Evolutionary conservation across 495 filamentous ascomycete genomes (phyloP).

Genomic region (Astrothelium macrocarpum): DNA sequence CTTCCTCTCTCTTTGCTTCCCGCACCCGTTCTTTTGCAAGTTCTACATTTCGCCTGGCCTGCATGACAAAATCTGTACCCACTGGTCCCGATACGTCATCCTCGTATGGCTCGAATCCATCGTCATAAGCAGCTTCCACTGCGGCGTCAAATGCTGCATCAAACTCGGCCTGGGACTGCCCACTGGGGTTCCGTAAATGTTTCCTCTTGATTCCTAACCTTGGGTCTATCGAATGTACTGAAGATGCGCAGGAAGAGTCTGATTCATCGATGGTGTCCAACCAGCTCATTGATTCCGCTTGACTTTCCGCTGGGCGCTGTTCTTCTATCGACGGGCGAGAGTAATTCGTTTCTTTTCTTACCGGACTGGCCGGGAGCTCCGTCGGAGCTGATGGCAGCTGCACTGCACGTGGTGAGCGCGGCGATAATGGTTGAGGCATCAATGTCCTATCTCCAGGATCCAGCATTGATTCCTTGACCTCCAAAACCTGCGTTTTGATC

Average conservation of each 20-base stretch:
- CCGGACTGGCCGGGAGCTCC: slow-evolving; percentile 2
- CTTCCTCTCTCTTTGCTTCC: slow-evolving; percentile 67
- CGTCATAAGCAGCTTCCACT: slow-evolving; percentile 91
- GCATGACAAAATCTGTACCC: background rate
- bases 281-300: slow-evolving; percentile 51
- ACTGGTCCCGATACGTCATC: slow-evolving; percentile 24
- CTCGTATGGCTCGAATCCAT: slow-evolving; percentile 72
- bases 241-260: slow-evolving; percentile 63
- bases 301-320: background rate
- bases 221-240: slow-evolving; percentile 70
- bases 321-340: background rate
- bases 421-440: slow-evolving; percentile 60
- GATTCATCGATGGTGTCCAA: slow-evolving; percentile 96
- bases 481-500: background rate
- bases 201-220: slow-evolving; percentile 58
- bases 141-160: slow-evolving; percentile 92
- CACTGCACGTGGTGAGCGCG: slow-evolving; percentile 37
- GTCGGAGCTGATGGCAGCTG: background rate
- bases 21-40: slow-evolving; percentile 68
- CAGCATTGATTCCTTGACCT: slow-evolving; percentile 5
- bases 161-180: slow-evolving; percentile 82
- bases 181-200: slow-evolving; percentile 55
- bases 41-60: slow-evolving; percentile 51
- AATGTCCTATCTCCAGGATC: slow-evolving; percentile 31
- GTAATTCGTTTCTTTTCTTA: background rate